Conservation (phyloP, 2,329 filamentous ascomycete species). For the Exutisphaerella laricina region DNA sequence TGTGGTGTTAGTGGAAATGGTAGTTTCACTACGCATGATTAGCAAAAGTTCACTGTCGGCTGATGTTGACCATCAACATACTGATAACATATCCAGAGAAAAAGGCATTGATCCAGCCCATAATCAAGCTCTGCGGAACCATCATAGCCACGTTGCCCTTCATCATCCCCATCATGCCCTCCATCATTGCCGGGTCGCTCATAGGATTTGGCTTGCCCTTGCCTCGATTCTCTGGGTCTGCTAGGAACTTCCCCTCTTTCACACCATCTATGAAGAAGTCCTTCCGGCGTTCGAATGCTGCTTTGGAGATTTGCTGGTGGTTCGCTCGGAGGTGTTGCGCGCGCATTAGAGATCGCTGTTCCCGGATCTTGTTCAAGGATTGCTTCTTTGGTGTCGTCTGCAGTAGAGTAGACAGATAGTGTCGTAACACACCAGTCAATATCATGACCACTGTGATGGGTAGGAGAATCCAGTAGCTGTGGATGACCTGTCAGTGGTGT, state of each 20-base stretch:
- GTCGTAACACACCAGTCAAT: constrained; percentile 87
- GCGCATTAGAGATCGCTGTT: constrained; percentile 76
- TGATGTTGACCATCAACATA: no score
- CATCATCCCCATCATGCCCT: constrained; percentile 99
- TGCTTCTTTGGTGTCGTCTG: constrained; percentile 77
- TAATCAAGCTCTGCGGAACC: constrained; percentile 95
- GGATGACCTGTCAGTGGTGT: constrained; percentile 20
- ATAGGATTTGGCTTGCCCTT: constrained; percentile 90
- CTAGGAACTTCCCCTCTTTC: constrained; percentile 81
- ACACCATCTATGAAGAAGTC: constrained; percentile 74
- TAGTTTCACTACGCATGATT: constrained; percentile 67
- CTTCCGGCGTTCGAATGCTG: constrained; percentile 74
- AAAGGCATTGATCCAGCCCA: constrained; percentile 99
- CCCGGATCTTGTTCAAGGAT: constrained; percentile 68
- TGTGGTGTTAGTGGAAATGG: constrained; percentile 97
- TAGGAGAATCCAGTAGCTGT: constrained; percentile 96
- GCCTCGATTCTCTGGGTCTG: constrained; percentile 78
- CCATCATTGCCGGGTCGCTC: constrained; percentile 93
- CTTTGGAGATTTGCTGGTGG: constrained; percentile 68
- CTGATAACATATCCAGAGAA: constrained; percentile 98
- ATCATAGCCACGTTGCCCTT: constrained; percentile 99
- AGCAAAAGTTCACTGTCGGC: no score
- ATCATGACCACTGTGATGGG: constrained; percentile 99
- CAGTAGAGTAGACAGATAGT: constrained; percentile 93
- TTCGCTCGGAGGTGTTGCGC: constrained; percentile 81